These are phyloP conservation scores for Agrocybe pediades DNA, from an alignment of 768 basidiomycete species.

Conservation along the genomic window DNA sequence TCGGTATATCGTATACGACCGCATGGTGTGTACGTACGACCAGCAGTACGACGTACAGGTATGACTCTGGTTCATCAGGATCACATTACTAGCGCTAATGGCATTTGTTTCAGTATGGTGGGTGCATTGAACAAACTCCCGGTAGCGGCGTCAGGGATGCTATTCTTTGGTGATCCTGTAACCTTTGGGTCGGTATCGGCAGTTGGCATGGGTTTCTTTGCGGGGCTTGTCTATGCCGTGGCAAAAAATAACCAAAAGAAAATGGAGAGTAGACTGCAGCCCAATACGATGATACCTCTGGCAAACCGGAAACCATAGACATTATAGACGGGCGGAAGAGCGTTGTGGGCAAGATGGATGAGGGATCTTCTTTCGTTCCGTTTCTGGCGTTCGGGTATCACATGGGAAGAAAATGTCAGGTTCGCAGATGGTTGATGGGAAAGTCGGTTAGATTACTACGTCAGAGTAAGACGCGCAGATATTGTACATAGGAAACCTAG, in stretches of 20 bases:
- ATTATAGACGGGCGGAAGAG: slow-evolving; percentile 20
- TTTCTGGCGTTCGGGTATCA: slow-evolving; percentile 22
- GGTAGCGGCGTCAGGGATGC: slow-evolving; percentile 97
- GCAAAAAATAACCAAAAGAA: slow-evolving; percentile 95
- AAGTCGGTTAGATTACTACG: neutral
- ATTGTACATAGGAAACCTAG: neutral
- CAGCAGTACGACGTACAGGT: slow-evolving; percentile 98
- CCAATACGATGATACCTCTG: slow-evolving; percentile 59
- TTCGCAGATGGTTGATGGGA: neutral
- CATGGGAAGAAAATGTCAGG: slow-evolving; percentile 12
- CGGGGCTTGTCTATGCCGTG: slow-evolving; percentile 88
- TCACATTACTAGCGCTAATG: slow-evolving; percentile 3
- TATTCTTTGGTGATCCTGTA: slow-evolving; percentile 92
- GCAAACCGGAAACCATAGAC: slow-evolving; percentile 46
- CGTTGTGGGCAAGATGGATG: slow-evolving; percentile 9
- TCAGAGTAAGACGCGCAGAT: neutral
- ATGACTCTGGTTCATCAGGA: slow-evolving; percentile 15
- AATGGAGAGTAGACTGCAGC: slow-evolving; percentile 56
- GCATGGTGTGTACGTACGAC: slow-evolving; percentile 98
- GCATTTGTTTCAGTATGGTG: slow-evolving; percentile 70
- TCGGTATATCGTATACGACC: slow-evolving; percentile 97
- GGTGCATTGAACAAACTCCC: slow-evolving; percentile 97
- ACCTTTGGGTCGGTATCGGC: slow-evolving; percentile 89
- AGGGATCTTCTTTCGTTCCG: slow-evolving; percentile 3
- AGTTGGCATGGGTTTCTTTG: slow-evolving; percentile 85